These are phyloP conservation scores for Saksenaea vasiformis DNA, from an alignment of 371 early-diverging fungal species.

Conservation along the genomic window DNA sequence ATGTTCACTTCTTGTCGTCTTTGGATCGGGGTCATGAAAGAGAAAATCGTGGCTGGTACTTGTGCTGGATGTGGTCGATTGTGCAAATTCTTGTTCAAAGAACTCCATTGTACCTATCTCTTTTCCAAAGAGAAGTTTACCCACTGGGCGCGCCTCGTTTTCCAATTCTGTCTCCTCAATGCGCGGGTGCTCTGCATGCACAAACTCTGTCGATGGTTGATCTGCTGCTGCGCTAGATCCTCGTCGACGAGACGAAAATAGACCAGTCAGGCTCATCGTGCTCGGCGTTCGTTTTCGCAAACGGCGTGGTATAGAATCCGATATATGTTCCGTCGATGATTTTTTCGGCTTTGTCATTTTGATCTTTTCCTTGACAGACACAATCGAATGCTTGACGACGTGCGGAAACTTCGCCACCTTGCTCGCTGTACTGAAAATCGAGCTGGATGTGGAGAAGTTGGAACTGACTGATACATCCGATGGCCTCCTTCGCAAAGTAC, in stretches of 20 bases:
- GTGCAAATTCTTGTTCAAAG: slow-evolving; percentile 22
- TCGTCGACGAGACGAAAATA: slow-evolving; percentile 17
- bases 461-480: slow-evolving; percentile 40
- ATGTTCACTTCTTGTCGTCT: slow-evolving; percentile 25
- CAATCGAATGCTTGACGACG: slow-evolving; percentile 38
- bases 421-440: slow-evolving; percentile 48
- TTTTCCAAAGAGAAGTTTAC: slow-evolving; percentile 32
- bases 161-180: neutral
- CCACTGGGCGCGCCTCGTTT: slow-evolving; percentile 22
- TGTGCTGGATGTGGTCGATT: slow-evolving; percentile 20
- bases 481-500: neutral
- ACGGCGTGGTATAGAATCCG: slow-evolving; percentile 21
- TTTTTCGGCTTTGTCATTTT: slow-evolving; percentile 14
- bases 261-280: slow-evolving; percentile 19
- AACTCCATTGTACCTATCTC: slow-evolving; percentile 30
- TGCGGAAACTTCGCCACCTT: slow-evolving; percentile 38
- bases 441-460: slow-evolving; percentile 37
- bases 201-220: neutral
- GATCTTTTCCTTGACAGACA: slow-evolving; percentile 34
- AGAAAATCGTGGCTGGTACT: neutral
- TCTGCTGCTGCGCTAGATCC: slow-evolving; percentile 1
- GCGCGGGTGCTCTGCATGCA: neutral
- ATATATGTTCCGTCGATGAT: neutral
- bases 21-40: slow-evolving; percentile 21
- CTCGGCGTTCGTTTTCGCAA: slow-evolving; percentile 16